Percentiles rank a stretch among this genome's conserved stretches.
Evolutionary conservation across 1,139 yeast genomes (phyloP).

Genomic region (Protomyces arabidopsidicola): DNA sequence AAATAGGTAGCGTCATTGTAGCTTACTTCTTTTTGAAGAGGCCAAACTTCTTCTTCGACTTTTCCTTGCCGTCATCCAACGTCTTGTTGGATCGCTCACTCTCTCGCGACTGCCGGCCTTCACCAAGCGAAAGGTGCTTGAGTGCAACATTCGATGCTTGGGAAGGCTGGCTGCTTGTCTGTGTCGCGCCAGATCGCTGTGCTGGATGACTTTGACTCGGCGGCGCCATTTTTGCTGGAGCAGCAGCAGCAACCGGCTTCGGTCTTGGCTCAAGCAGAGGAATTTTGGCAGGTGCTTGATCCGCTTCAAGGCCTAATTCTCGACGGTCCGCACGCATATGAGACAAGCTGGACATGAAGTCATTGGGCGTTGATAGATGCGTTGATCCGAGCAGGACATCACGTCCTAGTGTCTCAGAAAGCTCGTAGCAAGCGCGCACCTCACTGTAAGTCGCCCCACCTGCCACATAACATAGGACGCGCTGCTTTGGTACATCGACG

Average conservation of each 20-base stretch:
- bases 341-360: constrained; percentile 41
- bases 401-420: constrained; percentile 57
- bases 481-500: constrained; percentile 66
- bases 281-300: constrained; percentile 2
- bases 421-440: constrained; percentile 67
- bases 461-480: constrained; percentile 73
- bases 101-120: background rate
- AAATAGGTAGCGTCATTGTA: constrained; percentile 2
- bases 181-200: background rate
- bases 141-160: background rate
- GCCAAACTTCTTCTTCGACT: constrained; percentile 28
- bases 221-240: constrained; percentile 4
- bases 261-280: constrained; percentile 19
- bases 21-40: constrained; percentile 36
- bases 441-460: constrained; percentile 91
- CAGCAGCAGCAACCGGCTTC: constrained; percentile 25
- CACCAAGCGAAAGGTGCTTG: background rate
- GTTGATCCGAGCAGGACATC: constrained; percentile 85
- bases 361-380: constrained; percentile 60
- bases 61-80: constrained; percentile 13
- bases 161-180: background rate
- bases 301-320: constrained; percentile 6
- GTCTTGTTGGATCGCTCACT: constrained; percentile 4
- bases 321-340: constrained; percentile 7
- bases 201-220: background rate